Evolutionary conservation across 2,329 filamentous ascomycete species (phyloP).

Genomic region (Amesomyces nigricolor): DNA sequence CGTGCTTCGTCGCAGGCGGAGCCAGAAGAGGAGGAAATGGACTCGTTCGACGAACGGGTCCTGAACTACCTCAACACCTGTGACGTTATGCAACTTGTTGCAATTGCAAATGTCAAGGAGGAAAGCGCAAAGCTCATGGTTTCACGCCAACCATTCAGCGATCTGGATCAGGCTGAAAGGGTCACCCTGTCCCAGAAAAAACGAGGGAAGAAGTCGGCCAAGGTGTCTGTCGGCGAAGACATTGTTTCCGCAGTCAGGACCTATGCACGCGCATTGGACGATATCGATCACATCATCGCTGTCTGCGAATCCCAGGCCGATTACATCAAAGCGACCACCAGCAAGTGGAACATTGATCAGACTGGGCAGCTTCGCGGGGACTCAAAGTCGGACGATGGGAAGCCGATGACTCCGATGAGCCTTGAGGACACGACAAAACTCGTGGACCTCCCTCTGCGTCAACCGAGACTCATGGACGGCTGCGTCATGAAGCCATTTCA

Average conservation of each 20-base stretch:
- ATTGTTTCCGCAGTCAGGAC: constrained; percentile 52
- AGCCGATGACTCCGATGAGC: constrained; percentile 41
- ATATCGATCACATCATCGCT: constrained; percentile 75
- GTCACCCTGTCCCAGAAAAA: constrained; percentile 53
- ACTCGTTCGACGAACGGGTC: constrained; percentile 39
- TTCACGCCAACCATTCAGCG: constrained; percentile 66
- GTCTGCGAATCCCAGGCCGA: constrained; percentile 69
- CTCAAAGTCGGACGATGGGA: constrained; percentile 31
- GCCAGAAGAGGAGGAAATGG: constrained; percentile 11
- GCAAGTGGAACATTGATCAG: constrained; percentile 45
- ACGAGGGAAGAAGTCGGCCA: constrained; percentile 41
- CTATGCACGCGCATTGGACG: constrained; percentile 74
- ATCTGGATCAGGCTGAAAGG: constrained; percentile 58
- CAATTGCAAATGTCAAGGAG: constrained; percentile 71
- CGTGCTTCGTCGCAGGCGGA: constrained; percentile 10
- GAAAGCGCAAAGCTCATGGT: constrained; percentile 65
- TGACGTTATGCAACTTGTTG: constrained; percentile 67
- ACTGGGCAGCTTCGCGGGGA: constrained; percentile 38
- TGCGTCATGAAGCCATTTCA: constrained; percentile 88
- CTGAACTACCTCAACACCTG: constrained; percentile 81
- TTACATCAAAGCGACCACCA: constrained; percentile 42
- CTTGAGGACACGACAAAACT: constrained; percentile 29
- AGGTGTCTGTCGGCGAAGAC: constrained; percentile 47
- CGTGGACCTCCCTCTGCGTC: constrained; percentile 44
- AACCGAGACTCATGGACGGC: constrained; percentile 73